Conservation (phyloP, 1,139 yeast species). For the Magnusiomyces ingens region DNA sequence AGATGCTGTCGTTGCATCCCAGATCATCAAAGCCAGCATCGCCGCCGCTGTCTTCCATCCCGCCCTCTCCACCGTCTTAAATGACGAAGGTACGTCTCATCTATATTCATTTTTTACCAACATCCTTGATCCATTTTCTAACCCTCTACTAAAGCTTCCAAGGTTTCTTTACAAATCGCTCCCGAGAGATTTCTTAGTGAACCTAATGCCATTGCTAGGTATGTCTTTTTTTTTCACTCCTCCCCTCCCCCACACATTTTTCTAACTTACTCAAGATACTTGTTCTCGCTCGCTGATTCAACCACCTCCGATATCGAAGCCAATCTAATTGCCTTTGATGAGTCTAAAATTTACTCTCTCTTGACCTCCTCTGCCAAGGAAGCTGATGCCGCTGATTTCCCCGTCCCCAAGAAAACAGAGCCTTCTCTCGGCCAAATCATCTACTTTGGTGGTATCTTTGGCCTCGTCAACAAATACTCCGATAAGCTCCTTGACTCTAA, state of each 20-base stretch:
- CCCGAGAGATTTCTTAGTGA: constrained; percentile 41
- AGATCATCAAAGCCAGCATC: constrained; percentile 11
- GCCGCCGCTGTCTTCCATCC: constrained; percentile 9
- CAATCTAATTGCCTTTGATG: constrained; percentile 24
- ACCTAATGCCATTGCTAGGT: constrained; percentile 78
- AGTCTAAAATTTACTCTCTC: constrained; percentile 13
- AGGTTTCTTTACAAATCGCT: neutral
- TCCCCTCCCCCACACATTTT: constrained; percentile 14
- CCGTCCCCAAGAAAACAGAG: constrained; percentile 21
- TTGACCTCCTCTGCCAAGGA: constrained; percentile 17
- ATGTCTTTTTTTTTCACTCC: constrained; percentile 36
- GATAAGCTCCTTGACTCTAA: constrained; percentile 7
- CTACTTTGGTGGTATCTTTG: constrained; percentile 15
- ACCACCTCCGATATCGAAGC: constrained; percentile 24
- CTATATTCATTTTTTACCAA: constrained; percentile 5
- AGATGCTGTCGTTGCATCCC: constrained; percentile 12
- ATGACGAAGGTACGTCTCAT: constrained; percentile 10
- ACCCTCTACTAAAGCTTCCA: neutral
- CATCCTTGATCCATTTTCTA: neutral
- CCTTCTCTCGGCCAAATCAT: constrained; percentile 21
- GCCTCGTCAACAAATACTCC: constrained; percentile 14
- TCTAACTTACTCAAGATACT: constrained; percentile 27
- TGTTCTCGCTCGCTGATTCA: constrained; percentile 25
- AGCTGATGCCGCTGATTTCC: constrained; percentile 1
- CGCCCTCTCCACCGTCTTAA: constrained; percentile 5